Base-by-base conservation (phyloP, 108 stramenopile genomes). In the Skeletonema costatum region DNA sequence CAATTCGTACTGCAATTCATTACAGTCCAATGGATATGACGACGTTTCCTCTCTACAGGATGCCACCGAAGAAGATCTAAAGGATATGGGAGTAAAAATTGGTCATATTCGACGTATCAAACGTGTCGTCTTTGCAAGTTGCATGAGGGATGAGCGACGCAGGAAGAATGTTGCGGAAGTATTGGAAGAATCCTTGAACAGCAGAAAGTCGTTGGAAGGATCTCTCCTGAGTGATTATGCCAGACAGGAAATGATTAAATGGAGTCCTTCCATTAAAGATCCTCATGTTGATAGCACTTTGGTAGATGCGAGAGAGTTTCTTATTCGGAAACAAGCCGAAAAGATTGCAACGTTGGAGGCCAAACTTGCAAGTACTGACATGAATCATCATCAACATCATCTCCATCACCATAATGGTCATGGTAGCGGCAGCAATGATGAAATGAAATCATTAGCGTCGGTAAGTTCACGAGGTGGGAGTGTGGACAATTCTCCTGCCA, bases 61-160 rank as follows among this genome's bases (percentile, higher is more conserved):
- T 63, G 85, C 82, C 0, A 82, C 73, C 14, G 85, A 86, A 42
- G 53, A 66, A 50, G 85, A 86, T 53, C 65, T 86, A 46, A 66
- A 63, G 25, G 74, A 76, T 48, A 31, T 86, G 48, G 85, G 85
- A 16, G 69, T 86, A 12, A 86, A 86, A 50, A 75, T 82, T 62
- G 85, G 85, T 14, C 85, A 86, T 60, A 73, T 80, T 21, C 53
- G 79, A 59, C 66, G 82, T 3, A 86, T 86, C 44, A 83, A 86
- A 63, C 70, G 82, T 8, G 82, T 79, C 11, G 72, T 80, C 17
- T 63, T 50, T 38, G 68, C 82, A 32, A 74, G 67, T 79, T 69
- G 60, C 65, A 64, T 74, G 77, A 74, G 68, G 53, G 71, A 36
- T 32, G 81, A 75, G 31, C 64, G 71, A 71, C 44, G 51, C 12